Conservation (phyloP, 257 asterid species). For the Penstemon eatonii region DNA sequence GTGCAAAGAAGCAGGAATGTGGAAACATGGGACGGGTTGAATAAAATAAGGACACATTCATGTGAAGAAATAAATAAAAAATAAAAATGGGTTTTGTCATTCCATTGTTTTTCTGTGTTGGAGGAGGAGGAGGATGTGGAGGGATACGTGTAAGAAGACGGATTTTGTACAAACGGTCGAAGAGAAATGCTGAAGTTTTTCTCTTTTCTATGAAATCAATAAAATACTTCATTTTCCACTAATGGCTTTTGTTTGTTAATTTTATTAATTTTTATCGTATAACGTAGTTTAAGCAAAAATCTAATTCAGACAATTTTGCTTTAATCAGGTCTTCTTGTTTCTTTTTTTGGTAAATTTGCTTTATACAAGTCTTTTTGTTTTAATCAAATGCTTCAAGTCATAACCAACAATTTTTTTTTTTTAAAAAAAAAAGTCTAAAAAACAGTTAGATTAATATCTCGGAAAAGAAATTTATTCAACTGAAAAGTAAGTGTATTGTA, state of each 20-base stretch:
- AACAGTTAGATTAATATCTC: too few species aligned
- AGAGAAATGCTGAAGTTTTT: constrained; percentile 26
- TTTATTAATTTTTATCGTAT: neutral
- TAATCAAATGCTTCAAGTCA: too few species aligned
- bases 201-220: neutral
- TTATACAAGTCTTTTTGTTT: too few species aligned
- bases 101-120: neutral
- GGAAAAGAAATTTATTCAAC: too few species aligned
- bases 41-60: constrained; percentile 37
- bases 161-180: constrained; percentile 41
- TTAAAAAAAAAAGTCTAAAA: too few species aligned
- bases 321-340: too few species aligned
- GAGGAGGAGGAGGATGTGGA: constrained; percentile 26
- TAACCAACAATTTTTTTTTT: too few species aligned
- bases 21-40: constrained; percentile 46
- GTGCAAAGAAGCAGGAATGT: constrained; percentile 38
- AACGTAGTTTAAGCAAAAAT: too few species aligned
- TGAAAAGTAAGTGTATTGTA: too few species aligned
- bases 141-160: constrained; percentile 35
- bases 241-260: neutral
- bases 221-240: neutral
- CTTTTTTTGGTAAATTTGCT: too few species aligned
- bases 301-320: too few species aligned
- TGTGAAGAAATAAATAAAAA: constrained; percentile 26
- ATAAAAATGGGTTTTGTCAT: neutral